Evolutionary conservation across 495 filamentous ascomycete genomes (phyloP).

Genomic region (Penicillium canariense): DNA sequence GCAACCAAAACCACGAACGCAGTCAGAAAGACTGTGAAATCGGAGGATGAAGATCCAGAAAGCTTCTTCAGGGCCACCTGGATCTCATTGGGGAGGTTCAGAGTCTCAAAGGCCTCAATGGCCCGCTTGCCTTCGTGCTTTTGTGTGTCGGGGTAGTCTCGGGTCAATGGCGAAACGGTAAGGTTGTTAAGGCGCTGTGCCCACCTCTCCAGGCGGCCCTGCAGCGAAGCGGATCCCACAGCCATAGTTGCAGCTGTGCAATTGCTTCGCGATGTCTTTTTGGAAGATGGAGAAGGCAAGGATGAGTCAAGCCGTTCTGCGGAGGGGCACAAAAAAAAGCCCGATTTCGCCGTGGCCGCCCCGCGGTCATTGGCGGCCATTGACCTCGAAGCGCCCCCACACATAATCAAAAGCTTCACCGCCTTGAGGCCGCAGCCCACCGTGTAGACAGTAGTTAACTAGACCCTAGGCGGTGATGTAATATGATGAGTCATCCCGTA

Average conservation of each 20-base stretch:
- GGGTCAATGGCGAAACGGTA: conserved; percentile 49
- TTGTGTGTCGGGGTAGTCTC: conserved; percentile 48
- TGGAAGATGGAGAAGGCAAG: conserved; percentile 7
- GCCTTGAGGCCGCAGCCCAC: background rate
- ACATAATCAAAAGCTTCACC: conserved; percentile 7
- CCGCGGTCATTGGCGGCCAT: conserved; percentile 22
- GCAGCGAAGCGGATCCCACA: conserved; percentile 34
- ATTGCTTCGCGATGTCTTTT: conserved; percentile 9
- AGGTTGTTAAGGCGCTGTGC: conserved; percentile 46
- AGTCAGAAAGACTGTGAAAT: conserved; percentile 46
- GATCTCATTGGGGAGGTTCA: conserved; percentile 36
- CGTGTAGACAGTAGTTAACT: background rate
- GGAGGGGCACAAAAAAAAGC: conserved; percentile 25
- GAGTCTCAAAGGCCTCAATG: conserved; percentile 51
- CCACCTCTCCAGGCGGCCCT: conserved; percentile 51
- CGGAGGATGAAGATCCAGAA: conserved; percentile 36
- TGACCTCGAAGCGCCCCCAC: conserved; percentile 20
- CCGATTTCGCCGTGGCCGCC: conserved; percentile 26
- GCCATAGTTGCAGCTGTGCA: conserved; percentile 37
- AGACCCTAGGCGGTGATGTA: background rate
- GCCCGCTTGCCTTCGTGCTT: conserved; percentile 37
- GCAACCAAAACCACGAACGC: conserved; percentile 49
- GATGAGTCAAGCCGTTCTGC: conserved; percentile 22
- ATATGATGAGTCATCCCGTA: conserved; percentile 2
- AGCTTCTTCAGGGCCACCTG: conserved; percentile 43